Base-by-base conservation (phyloP, 1,139 yeast species). In the Nadsonia commutata region DNA sequence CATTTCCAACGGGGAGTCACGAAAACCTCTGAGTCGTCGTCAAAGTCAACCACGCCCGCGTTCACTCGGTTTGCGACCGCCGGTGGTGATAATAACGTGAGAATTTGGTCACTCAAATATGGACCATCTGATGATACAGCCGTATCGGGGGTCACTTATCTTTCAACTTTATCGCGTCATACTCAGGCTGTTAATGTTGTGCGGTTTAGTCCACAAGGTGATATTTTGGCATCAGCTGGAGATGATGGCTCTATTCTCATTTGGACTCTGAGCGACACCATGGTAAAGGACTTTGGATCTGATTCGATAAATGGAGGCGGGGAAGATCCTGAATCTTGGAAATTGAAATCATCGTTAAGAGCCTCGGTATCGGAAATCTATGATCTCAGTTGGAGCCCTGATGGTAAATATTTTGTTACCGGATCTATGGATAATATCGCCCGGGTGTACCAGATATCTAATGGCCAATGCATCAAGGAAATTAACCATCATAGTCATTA, bases 151-250 rank as follows among this genome's bases (percentile, higher is more conserved):
- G 63, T 37, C 19, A 52, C 49, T 76, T 64, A 61, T 44, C 65
- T 86, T 31, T 73, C 93, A 18, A 84, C 96, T 0, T 67, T 93
- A 41, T 62, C 78, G 3, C 86, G 86, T 53, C 98, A 93, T 58
- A 82, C 93, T 2, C 95, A 86, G 59, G 95, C 98, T 0, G 96
- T 90, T 18, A 90, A 90, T 58, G 86, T 76, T 31, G 95, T 85
- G 4, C 67, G 95, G 43, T 90, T 86, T 58, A 78, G 78, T 56
- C 78, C 80, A 1, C 62, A 59, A 2, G 71, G 71, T 22, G 68
- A 71, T 36, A 51, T 72, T 9, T 64, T 90, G 36, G 98, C 97
- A 0, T 73, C 93, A 0, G 96, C 95, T 0, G 94, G 96, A 2
- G 99, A 90, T 56, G 98, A 90, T 58, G 98, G 98, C 1, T 75